Percentiles rank a stretch among this genome's conserved stretches.
These are phyloP conservation scores for Penstemon eatonii DNA, from an alignment of 257 asterid genomes.

Conservation along the genomic window DNA sequence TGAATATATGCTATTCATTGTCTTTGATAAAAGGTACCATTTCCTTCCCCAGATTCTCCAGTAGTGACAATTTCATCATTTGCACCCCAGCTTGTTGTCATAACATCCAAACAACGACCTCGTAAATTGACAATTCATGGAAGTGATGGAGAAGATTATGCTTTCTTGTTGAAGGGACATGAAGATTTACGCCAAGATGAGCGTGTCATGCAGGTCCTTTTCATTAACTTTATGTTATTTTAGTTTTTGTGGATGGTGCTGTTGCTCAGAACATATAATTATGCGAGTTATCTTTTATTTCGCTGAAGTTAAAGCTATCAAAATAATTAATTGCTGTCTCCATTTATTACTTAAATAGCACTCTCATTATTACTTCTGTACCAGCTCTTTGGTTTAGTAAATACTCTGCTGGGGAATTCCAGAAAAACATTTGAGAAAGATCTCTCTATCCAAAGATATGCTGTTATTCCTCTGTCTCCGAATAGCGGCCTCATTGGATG, in stretches of 20 bases:
- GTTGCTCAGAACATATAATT: slow-evolving; percentile 8
- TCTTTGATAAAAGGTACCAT: slow-evolving; percentile 3
- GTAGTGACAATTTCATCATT: slow-evolving; percentile 94
- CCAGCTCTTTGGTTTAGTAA: slow-evolving; percentile 96
- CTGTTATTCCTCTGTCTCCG: slow-evolving; percentile 94
- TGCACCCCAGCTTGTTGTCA: slow-evolving; percentile 96
- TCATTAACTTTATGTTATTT: background rate
- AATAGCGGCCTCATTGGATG: slow-evolving; percentile 96
- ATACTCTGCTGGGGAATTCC: slow-evolving; percentile 87
- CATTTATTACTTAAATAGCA: slow-evolving; percentile 16
- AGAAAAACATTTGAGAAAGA: slow-evolving; percentile 92
- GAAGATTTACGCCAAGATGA: slow-evolving; percentile 99
- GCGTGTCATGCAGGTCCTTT: slow-evolving; percentile 97
- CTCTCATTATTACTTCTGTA: slow-evolving; percentile 30
- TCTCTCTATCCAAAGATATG: slow-evolving; percentile 90
- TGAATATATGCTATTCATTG: slow-evolving; percentile 5
- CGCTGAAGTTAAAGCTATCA: slow-evolving; percentile 6
- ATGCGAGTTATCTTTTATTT: slow-evolving; percentile 20
- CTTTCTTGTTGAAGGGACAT: slow-evolving; percentile 94
- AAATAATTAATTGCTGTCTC: slow-evolving; percentile 2
- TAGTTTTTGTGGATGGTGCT: background rate
- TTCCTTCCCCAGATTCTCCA: slow-evolving; percentile 61
- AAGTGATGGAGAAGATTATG: slow-evolving; percentile 95
- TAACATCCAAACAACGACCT: slow-evolving; percentile 97
- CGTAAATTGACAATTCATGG: slow-evolving; percentile 95